Conservation (phyloP, 345 rosid genomes). For the Lepidium sativum region DNA sequence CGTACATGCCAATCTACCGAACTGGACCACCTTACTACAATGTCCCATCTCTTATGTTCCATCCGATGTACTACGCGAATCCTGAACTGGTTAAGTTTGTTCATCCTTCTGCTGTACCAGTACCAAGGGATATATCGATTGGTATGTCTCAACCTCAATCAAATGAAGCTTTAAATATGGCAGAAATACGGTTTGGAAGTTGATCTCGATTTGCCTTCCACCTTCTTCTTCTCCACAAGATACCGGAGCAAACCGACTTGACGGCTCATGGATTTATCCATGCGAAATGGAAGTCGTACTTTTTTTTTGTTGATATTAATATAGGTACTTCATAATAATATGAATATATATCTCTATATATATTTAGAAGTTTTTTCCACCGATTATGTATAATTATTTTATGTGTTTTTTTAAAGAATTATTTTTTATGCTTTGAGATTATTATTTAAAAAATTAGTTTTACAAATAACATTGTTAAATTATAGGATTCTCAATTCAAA, state of each 20-base stretch:
- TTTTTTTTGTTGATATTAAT: neutral
- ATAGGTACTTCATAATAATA: no score
- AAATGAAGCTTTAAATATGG: slow-evolving; percentile 1
- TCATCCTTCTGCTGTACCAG: slow-evolving; percentile 29
- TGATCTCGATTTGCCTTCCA: slow-evolving; percentile 3
- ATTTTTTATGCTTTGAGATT: no score
- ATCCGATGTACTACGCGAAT: slow-evolving; percentile 17
- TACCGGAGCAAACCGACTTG: slow-evolving; percentile 13
- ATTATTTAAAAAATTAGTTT: neutral
- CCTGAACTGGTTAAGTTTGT: slow-evolving; percentile 13
- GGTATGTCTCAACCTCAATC: slow-evolving; percentile 9
- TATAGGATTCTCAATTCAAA: no score
- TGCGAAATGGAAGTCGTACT: slow-evolving; percentile 10
- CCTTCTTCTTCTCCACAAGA: slow-evolving; percentile 18
- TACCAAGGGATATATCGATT: slow-evolving; percentile 23
- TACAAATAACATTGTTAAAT: no score
- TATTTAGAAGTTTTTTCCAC: slow-evolving; percentile 4
- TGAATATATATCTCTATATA: slow-evolving; percentile 1
- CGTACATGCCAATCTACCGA: slow-evolving; percentile 16
- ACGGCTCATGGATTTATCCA: slow-evolving; percentile 19
- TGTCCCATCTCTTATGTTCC: neutral
- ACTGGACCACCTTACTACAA: slow-evolving; percentile 14
- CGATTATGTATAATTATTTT: neutral
- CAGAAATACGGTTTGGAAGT: slow-evolving; percentile 11
- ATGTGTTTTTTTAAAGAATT: no score